These are phyloP conservation scores for Salix arbutifolia DNA, from an alignment of 345 rosid species.

Conservation along the genomic window DNA sequence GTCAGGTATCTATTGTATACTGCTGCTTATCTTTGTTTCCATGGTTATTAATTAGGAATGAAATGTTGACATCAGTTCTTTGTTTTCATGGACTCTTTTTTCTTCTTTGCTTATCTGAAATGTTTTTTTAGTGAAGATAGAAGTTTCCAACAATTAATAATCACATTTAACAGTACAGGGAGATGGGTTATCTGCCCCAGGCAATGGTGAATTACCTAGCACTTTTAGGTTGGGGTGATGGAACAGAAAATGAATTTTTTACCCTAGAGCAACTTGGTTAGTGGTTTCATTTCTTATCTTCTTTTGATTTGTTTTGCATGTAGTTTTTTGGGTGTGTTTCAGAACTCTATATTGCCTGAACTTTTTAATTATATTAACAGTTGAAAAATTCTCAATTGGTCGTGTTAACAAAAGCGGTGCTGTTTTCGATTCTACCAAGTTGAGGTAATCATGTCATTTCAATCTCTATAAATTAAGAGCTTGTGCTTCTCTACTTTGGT, in stretches of 20 bases:
- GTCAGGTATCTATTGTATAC: conserved; percentile 56
- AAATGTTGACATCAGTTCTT: background rate
- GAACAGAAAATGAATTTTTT: conserved; percentile 94
- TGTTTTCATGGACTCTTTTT: background rate
- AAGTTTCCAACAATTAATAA: conserved; percentile 9
- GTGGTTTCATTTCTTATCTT: conserved; percentile 16
- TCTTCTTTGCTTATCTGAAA: background rate
- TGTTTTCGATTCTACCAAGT: conserved; percentile 71
- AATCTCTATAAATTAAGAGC: conserved; percentile 7
- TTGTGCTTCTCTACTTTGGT: background rate
- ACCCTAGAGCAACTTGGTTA: conserved; percentile 74
- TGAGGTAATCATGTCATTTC: conserved; percentile 50
- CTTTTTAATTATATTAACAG: conserved; percentile 38
- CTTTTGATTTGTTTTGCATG: background rate
- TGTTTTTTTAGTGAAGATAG: background rate
- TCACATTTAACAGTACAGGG: conserved; percentile 54
- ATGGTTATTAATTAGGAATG: conserved; percentile 4
- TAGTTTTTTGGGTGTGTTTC: background rate
- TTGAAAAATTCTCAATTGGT: conserved; percentile 72
- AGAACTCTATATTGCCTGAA: conserved; percentile 17
- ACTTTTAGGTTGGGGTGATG: conserved; percentile 98
- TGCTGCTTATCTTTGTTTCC: conserved; percentile 1
- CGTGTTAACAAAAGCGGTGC: conserved; percentile 94
- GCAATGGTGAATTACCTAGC: conserved; percentile 94
- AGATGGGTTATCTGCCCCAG: conserved; percentile 91